A percentile compares a stretch with the other conserved stretches of the same genome.
These are phyloP conservation scores for Scolecobasidium constrictum DNA, from an alignment of 2,329 filamentous ascomycete species.

Conservation along the genomic window DNA sequence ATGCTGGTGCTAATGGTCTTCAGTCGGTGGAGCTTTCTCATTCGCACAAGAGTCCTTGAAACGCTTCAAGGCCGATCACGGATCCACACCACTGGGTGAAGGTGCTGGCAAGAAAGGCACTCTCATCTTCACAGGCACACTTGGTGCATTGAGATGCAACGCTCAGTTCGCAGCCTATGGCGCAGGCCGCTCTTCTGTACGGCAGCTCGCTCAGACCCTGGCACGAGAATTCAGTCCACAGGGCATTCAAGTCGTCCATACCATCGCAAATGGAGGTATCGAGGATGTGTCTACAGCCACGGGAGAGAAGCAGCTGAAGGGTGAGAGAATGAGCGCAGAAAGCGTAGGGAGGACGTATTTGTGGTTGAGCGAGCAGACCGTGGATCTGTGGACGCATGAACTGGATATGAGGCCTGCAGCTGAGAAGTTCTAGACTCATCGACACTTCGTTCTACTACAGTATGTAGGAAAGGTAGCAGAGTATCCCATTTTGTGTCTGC, in stretches of 20 bases:
- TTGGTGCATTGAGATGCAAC: conserved; percentile 43
- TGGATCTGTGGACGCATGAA: conserved; percentile 42
- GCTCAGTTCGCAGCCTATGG: conserved; percentile 45
- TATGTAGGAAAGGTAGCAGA: no score
- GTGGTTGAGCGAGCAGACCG: conserved; percentile 37
- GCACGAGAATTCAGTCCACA: conserved; percentile 46
- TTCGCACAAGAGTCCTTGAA: conserved; percentile 44
- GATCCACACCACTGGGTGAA: conserved; percentile 34
- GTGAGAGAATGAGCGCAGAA: conserved; percentile 48
- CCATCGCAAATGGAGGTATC: conserved; percentile 46
- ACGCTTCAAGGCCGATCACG: conserved; percentile 42
- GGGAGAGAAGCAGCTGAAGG: conserved; percentile 34
- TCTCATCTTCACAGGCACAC: conserved; percentile 46
- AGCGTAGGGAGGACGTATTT: conserved; percentile 47
- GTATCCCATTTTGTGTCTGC: no score
- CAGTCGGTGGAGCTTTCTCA: conserved; percentile 44
- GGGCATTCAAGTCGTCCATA: conserved; percentile 48
- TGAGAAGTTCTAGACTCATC: conserved; percentile 38
- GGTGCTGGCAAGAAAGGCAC: conserved; percentile 44
- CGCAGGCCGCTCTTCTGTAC: conserved; percentile 39
- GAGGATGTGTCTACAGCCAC: conserved; percentile 41
- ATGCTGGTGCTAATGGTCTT: no score
- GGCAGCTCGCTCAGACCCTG: conserved; percentile 45
- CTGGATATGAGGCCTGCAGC: conserved; percentile 39
- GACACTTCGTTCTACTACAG: no score